Conservation (phyloP, 106 monocot species). For the Xerophyta viscosa region DNA sequence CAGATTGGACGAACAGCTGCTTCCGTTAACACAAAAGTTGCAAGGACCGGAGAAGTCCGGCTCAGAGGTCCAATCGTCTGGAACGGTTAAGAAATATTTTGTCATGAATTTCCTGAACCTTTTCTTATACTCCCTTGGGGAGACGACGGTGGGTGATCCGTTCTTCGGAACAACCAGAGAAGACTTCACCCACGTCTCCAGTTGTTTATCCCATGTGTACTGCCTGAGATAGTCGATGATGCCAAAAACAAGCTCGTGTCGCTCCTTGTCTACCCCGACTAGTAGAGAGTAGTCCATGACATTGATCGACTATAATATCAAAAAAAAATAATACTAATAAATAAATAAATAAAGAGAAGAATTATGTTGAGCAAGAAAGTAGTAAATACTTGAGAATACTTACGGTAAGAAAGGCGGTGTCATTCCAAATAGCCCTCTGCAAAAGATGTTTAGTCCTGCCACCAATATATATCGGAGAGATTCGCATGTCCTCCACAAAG, state of each 20-base stretch:
- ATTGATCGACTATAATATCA: constrained; percentile 60
- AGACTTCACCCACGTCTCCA: constrained; percentile 87
- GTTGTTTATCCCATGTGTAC: constrained; percentile 98
- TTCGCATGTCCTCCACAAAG: constrained; percentile 82
- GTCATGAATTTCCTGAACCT: constrained; percentile 90
- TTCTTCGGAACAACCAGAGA: constrained; percentile 89
- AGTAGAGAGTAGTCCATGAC: constrained; percentile 99
- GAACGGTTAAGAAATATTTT: constrained; percentile 70
- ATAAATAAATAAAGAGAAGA: not conserved
- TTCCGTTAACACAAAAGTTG: constrained; percentile 15
- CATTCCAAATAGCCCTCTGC: constrained; percentile 97
- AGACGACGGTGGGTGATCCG: constrained; percentile 74
- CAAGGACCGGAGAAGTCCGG: constrained; percentile 9
- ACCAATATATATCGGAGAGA: constrained; percentile 70
- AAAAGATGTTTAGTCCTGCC: constrained; percentile 71
- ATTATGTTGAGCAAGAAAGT: not conserved
- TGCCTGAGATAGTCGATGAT: constrained; percentile 99
- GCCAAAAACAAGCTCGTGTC: constrained; percentile 78
- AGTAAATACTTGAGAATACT: constrained; percentile 15
- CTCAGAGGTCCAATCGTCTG: constrained; percentile 54
- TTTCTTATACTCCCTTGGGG: constrained; percentile 95
- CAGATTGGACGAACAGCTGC: constrained; percentile 5
- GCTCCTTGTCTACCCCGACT: constrained; percentile 81
- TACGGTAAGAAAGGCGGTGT: constrained; percentile 92
- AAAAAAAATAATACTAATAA: constrained; percentile 1